Base-by-base conservation (phyloP, 2,329 filamentous ascomycete genomes). In the Nemania bipapillata region DNA sequence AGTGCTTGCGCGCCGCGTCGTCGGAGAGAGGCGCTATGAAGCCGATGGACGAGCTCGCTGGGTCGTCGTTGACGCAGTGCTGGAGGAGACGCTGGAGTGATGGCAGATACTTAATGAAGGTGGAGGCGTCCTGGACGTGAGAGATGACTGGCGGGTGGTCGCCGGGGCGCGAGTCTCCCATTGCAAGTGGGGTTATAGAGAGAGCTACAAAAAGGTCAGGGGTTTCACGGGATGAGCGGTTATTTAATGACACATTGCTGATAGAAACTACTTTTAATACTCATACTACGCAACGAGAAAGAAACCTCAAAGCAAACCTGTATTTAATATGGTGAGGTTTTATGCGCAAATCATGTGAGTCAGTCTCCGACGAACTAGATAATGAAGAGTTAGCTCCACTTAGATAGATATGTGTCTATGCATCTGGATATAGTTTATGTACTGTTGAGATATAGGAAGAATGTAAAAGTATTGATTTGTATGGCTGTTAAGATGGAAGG, bases 11-110 rank as follows among this genome's bases (percentile, higher is more conserved):
- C 3, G 76, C 73, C 4, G 60, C 66, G 37, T 65, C 61, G 17
- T 75, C 74, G 5, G 75, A 69, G 1, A 77, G 60, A 8, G 76
- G 76, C 6, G 76, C 74, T 15, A 76, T 71, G 63, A 78, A 78
- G 42, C 73, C 74, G 57, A 78, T 72, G 11, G 76, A 77, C 2
- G 76, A 78, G 17, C 28, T 32, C 0, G 66, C 30, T 6, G 77
- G 74, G n/a, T 77, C 74, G 17, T 74, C 63, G 56, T 78, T 77
- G 56, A 78, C 73, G 61, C 76, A 76, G 15, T 57, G 61, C 54
- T 75, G 74, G 7, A 78, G 71, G 17, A 77, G 66, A 6, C 15
- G 26, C 54, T 64, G 65, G 8, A 76, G 70, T 0, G 73, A 76
- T 6, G 70, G 57, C 28, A 76, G 72, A 47, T 68, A 56, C 22